These are phyloP conservation scores for Passiflora organensis DNA, from an alignment of 345 rosid genomes.

Conservation along the genomic window DNA sequence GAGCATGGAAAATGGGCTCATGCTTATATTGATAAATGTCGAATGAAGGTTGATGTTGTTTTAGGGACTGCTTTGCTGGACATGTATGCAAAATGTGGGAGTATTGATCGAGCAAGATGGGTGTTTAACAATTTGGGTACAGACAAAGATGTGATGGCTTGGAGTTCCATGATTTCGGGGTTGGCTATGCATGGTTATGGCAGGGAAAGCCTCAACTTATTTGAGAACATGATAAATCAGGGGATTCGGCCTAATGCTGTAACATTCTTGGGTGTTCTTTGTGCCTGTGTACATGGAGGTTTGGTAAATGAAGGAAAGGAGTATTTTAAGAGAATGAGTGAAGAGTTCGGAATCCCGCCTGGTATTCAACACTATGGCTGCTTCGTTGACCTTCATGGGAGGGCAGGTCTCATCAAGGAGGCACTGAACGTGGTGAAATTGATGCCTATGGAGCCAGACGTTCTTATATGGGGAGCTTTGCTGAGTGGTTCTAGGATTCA, in stretches of 20 bases:
- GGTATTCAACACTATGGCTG: conserved; percentile 34
- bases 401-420: conserved; percentile 26
- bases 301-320: conserved; percentile 18
- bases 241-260: conserved; percentile 21
- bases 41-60: conserved; percentile 40
- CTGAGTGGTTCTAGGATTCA: conserved; percentile 26
- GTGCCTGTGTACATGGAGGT: conserved; percentile 28
- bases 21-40: conserved; percentile 41
- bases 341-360: conserved; percentile 20
- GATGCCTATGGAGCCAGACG: conserved; percentile 8
- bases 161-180: conserved; percentile 33
- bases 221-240: conserved; percentile 12
- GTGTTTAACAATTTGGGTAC: conserved; percentile 10
- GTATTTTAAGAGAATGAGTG: conserved; percentile 21
- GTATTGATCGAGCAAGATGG: conserved; percentile 15
- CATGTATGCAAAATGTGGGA: conserved; percentile 56
- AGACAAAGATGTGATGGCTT: conserved; percentile 25
- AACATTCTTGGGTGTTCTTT: conserved; percentile 26
- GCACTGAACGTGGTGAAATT: conserved; percentile 20
- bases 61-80: conserved; percentile 69
- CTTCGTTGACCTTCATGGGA: conserved; percentile 27
- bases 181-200: conserved; percentile 29
- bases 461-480: conserved; percentile 26
- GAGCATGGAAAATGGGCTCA: conserved; percentile 50
- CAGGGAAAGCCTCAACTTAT: conserved; percentile 21